A percentile compares a stretch with the other conserved stretches of the same genome.
These are phyloP conservation scores for Cryptococcus hybrid DNA, from an alignment of 1,284 basidiomycete genomes.

Conservation along the genomic window DNA sequence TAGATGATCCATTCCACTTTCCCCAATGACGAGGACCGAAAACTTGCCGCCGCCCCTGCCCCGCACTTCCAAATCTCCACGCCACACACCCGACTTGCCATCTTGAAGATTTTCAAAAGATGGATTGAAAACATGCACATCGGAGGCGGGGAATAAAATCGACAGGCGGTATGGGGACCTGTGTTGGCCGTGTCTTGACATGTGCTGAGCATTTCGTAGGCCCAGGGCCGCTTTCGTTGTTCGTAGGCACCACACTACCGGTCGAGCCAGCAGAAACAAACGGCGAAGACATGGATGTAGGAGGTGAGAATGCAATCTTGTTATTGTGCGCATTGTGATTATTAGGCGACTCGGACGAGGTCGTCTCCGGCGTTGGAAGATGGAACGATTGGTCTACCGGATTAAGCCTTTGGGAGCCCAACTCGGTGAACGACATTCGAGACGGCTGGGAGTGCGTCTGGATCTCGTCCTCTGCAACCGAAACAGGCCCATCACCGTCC, in stretches of 20 bases:
- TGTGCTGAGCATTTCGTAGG: neutral
- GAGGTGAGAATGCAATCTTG: constrained; percentile 2
- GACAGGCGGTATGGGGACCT: constrained; percentile 28
- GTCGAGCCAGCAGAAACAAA: constrained; percentile 12
- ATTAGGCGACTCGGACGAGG: constrained; percentile 16
- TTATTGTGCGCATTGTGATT: neutral
- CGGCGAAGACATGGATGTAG: constrained; percentile 12
- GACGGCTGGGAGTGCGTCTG: neutral
- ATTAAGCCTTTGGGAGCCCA: neutral
- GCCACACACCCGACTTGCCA: constrained; percentile 45
- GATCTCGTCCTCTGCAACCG: constrained; percentile 2
- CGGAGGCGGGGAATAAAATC: constrained; percentile 45
- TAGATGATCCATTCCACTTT: constrained; percentile 46
- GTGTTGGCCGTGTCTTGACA: constrained; percentile 17
- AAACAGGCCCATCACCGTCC: constrained; percentile 14
- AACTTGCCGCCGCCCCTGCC: constrained; percentile 43
- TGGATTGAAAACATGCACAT: constrained; percentile 50
- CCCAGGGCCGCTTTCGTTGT: neutral
- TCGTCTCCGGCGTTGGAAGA: constrained; percentile 35
- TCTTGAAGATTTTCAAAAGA: constrained; percentile 39
- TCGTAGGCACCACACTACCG: constrained; percentile 1
- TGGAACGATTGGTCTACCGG: constrained; percentile 11
- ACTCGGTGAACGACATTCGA: neutral
- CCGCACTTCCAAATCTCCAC: constrained; percentile 39
- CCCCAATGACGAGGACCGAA: constrained; percentile 51